Percentiles rank a stretch among this genome's conserved stretches.
phyloP scores from a whole-genome alignment of 345 rosid species.

The Populus simonii region DNA sequence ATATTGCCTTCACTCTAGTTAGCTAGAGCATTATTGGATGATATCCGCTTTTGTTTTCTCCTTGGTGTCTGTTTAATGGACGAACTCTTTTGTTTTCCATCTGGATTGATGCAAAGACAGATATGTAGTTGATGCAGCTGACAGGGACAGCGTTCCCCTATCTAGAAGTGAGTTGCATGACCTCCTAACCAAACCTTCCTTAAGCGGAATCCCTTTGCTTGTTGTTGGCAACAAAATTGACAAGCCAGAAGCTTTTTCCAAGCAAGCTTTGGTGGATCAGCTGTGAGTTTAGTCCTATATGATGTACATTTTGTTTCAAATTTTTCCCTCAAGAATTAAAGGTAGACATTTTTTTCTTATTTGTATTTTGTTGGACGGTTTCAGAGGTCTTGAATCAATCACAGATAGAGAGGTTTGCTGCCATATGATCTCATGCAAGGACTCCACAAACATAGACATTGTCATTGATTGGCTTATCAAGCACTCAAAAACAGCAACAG shows the following conservation, averaged over 20 bases:
- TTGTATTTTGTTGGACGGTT: conserved; percentile 12
- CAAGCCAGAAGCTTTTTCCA: conserved; percentile 91
- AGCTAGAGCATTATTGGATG: background rate
- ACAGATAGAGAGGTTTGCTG: conserved; percentile 88
- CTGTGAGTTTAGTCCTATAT: conserved; percentile 50
- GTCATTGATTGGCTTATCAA: conserved; percentile 97
- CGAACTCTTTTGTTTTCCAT: conserved; percentile 4
- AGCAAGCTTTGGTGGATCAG: conserved; percentile 94
- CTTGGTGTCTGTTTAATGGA: background rate
- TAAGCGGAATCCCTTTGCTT: conserved; percentile 80
- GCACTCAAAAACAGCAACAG: conserved; percentile 60
- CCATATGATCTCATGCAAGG: conserved; percentile 98
- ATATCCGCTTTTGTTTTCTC: background rate
- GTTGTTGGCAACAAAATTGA: conserved; percentile 95
- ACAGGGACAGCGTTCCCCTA: conserved; percentile 81
- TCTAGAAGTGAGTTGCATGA: conserved; percentile 82
- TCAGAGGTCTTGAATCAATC: conserved; percentile 76
- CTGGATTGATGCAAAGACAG: conserved; percentile 40
- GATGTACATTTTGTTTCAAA: background rate
- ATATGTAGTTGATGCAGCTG: conserved; percentile 94
- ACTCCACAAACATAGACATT: conserved; percentile 74
- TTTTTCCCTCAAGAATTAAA: background rate
- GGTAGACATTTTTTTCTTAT: background rate
- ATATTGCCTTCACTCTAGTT: background rate
- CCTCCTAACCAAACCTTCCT: conserved; percentile 72